Percentiles rank a stretch among this genome's conserved stretches.
These are phyloP conservation scores for Chlamydomonas applanata DNA, from an alignment of 139 green algal species.

Conservation along the genomic window DNA sequence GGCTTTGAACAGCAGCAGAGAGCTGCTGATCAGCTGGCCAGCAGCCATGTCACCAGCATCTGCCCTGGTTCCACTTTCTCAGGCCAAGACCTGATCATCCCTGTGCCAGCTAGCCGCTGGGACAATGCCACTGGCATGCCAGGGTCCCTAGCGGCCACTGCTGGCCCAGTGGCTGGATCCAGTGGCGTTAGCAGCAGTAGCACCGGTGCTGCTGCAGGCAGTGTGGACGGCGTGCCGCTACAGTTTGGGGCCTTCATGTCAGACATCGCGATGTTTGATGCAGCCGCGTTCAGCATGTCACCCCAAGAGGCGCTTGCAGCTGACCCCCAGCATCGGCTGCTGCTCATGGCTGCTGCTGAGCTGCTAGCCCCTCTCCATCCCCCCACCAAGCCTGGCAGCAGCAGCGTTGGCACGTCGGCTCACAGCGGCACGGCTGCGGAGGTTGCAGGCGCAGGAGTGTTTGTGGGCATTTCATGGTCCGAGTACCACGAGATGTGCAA, in stretches of 20 bases:
- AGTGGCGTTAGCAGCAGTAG: no score
- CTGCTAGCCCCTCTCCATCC: conserved; percentile 17
- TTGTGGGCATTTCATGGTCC: conserved; percentile 67
- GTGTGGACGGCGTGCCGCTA: neutral
- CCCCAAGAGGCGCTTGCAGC: conserved; percentile 1
- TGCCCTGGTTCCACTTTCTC: no score
- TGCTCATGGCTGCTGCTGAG: conserved; percentile 55
- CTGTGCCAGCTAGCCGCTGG: conserved; percentile 51
- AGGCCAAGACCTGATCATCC: conserved; percentile 26
- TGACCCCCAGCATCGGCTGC: conserved; percentile 50
- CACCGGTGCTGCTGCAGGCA: neutral
- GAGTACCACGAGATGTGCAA: conserved; percentile 64
- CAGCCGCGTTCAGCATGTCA: conserved; percentile 54
- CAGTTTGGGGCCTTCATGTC: conserved; percentile 64
- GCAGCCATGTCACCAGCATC: no score
- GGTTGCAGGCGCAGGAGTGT: conserved; percentile 40
- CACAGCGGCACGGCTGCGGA: no score
- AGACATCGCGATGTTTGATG: conserved; percentile 63
- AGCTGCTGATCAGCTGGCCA: no score
- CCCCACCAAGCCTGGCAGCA: neutral
- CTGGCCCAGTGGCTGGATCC: neutral
- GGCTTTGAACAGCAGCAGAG: neutral
- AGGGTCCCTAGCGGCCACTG: no score
- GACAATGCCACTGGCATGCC: conserved; percentile 15
- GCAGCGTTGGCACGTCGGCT: no score